These are phyloP conservation scores for Pelagomonas calceolata DNA, from an alignment of 108 stramenopile species.

Conservation along the genomic window DNA sequence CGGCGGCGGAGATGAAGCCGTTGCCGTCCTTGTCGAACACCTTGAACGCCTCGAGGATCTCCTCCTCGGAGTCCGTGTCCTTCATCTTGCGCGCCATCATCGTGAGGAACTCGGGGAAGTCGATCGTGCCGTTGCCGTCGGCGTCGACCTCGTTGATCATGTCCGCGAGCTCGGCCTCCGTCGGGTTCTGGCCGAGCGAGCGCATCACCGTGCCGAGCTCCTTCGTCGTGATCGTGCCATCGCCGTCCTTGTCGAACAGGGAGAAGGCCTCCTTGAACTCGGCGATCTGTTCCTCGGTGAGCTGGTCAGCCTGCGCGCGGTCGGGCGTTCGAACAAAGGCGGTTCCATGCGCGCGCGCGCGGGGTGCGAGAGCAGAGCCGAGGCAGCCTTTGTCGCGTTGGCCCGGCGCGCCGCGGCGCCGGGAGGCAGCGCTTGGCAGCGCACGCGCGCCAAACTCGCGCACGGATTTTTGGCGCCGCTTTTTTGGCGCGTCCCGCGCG, in stretches of 20 bases:
- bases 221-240: slow-evolving; percentile 99
- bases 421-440: too few relatives aligned
- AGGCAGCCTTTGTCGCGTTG: too few relatives aligned
- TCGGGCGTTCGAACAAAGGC: too few relatives aligned
- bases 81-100: slow-evolving; percentile 99
- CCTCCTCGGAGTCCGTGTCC: slow-evolving; percentile 99
- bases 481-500: too few relatives aligned
- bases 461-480: too few relatives aligned
- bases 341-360: too few relatives aligned
- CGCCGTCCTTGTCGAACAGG: slow-evolving; percentile 99
- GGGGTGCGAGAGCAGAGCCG: too few relatives aligned
- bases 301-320: slow-evolving; percentile 86
- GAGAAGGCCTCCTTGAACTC: slow-evolving; percentile 99
- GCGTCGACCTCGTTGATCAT: slow-evolving; percentile 99
- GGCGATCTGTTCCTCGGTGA: slow-evolving; percentile 90
- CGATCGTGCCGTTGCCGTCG: slow-evolving; percentile 99
- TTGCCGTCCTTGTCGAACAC: slow-evolving; percentile 99
- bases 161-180: slow-evolving; percentile 99
- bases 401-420: too few relatives aligned
- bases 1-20: slow-evolving; percentile 99
- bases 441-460: too few relatives aligned
- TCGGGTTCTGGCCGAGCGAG: slow-evolving; percentile 99
- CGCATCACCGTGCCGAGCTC: slow-evolving; percentile 99
- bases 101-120: slow-evolving; percentile 99
- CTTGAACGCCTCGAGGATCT: slow-evolving; percentile 99